Conservation (phyloP, 73 alveolate species). For the Tetrahymena elliotti region DNA sequence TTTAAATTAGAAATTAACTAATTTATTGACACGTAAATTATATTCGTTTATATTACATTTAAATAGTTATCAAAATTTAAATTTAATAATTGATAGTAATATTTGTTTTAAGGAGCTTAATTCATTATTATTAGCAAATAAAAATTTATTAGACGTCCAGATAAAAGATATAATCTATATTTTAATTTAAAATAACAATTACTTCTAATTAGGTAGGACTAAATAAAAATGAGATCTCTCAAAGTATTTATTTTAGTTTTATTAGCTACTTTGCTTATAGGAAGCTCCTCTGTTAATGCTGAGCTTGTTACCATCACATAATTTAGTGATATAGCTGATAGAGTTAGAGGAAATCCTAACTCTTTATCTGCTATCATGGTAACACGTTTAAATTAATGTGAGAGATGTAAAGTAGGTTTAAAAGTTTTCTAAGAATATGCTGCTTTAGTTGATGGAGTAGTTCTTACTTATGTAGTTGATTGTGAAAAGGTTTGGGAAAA, state of each 20-base stretch:
- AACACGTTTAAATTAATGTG: neutral
- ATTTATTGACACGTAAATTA: neutral
- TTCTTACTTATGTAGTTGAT: neutral
- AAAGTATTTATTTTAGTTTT: neutral
- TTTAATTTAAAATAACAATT: too few relatives aligned
- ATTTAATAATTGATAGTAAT: too few relatives aligned
- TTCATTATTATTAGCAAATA: too few relatives aligned
- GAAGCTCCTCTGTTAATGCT: neutral
- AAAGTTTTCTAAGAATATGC: neutral
- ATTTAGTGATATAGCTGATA: neutral
- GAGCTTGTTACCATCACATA: neutral
- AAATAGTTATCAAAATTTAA: too few relatives aligned
- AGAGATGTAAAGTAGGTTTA: neutral
- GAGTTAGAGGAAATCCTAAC: neutral
- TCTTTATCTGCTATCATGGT: neutral
- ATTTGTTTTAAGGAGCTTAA: neutral
- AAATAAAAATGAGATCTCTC: neutral
- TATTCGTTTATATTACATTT: neutral
- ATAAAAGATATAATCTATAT: neutral
- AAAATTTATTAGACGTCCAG: too few relatives aligned
- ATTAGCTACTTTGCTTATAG: neutral
- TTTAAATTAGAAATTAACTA: neutral
- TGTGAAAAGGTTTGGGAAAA: neutral
- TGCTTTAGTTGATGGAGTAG: neutral
- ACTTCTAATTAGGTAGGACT: neutral